These are phyloP conservation scores for Pholiota molesta DNA, from an alignment of 768 basidiomycete genomes.

Conservation along the genomic window DNA sequence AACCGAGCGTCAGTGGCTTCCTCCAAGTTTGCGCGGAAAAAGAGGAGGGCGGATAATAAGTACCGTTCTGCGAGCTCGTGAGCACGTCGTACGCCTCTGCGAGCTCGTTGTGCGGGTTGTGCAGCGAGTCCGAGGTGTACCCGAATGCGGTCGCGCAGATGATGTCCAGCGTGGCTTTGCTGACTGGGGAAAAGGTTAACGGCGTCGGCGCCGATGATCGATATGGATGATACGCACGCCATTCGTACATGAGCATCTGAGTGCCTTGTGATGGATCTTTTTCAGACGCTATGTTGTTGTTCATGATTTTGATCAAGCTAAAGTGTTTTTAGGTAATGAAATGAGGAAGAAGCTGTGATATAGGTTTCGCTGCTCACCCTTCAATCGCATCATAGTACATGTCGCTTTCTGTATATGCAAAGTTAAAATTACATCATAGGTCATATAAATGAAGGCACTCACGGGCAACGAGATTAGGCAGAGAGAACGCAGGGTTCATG, in stretches of 20 bases:
- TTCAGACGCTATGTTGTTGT: slow-evolving; percentile 31
- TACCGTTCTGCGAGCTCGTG: slow-evolving; percentile 42
- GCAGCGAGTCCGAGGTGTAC: slow-evolving; percentile 47
- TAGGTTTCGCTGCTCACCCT: slow-evolving; percentile 30
- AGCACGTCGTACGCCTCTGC: slow-evolving; percentile 49
- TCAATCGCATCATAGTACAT: slow-evolving; percentile 53
- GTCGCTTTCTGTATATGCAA: slow-evolving; percentile 41
- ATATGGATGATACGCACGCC: slow-evolving; percentile 37
- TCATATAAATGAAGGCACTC: slow-evolving; percentile 13
- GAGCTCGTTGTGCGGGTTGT: slow-evolving; percentile 48
- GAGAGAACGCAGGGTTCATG: slow-evolving; percentile 56
- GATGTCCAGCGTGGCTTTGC: slow-evolving; percentile 55
- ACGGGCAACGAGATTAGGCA: slow-evolving; percentile 45
- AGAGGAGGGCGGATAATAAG: too few relatives aligned
- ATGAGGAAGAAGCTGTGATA: neutral
- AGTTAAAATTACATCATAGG: neutral
- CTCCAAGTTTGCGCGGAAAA: too few relatives aligned
- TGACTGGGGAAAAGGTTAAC: slow-evolving; percentile 35
- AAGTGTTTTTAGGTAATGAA: neutral
- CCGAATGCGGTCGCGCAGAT: slow-evolving; percentile 55
- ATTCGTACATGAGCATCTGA: slow-evolving; percentile 43
- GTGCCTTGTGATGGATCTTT: slow-evolving; percentile 36
- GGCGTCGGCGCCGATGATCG: neutral
- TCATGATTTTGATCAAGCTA: slow-evolving; percentile 38
- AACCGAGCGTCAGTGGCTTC: neutral